Percentiles rank a stretch among this genome's conserved stretches.
Conservation (phyloP, 2,329 filamentous ascomycete species). For the Colletotrichum tanaceti region DNA sequence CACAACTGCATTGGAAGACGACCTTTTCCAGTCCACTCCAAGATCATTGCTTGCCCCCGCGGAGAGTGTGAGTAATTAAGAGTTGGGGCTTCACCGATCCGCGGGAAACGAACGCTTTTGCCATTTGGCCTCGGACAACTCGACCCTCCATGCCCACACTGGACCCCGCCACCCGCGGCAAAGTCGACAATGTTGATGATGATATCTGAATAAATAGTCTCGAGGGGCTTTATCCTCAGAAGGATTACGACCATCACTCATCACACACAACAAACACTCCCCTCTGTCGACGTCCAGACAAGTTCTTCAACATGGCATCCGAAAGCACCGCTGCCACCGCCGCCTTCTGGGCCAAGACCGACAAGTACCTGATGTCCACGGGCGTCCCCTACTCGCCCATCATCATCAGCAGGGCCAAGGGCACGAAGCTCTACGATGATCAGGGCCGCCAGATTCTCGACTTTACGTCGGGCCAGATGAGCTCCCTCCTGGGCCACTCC, state of each 20-base stretch:
- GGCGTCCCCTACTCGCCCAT: slow-evolving; percentile 54
- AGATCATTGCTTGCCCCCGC: not conserved
- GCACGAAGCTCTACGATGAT: slow-evolving; percentile 59
- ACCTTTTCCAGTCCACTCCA: not conserved
- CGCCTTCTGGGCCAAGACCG: slow-evolving; percentile 50
- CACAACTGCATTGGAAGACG: not conserved
- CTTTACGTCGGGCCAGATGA: slow-evolving; percentile 71
- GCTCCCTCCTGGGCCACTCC: slow-evolving; percentile 66
- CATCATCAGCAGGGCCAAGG: slow-evolving; percentile 58
- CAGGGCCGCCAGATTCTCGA: slow-evolving; percentile 61
- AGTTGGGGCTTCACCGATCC: not conserved
- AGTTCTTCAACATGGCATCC: slow-evolving; percentile 27
- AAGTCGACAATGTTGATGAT: slow-evolving; percentile 5
- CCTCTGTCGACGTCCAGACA: no score
- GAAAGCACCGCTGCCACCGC: slow-evolving; percentile 27
- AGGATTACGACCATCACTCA: rapidly evolving
- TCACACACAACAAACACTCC: no score
- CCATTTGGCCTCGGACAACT: slow-evolving; percentile 23
- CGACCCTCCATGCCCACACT: not conserved
- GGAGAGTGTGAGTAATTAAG: not conserved
- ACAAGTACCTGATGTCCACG: slow-evolving; percentile 56
- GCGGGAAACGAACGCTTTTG: slow-evolving; percentile 22
- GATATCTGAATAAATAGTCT: slow-evolving; percentile 19
- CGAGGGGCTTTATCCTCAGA: not conserved
- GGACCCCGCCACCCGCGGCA: slow-evolving; percentile 28